Percentiles rank a stretch among this genome's conserved stretches.
These are phyloP conservation scores for Neurospora terricola DNA, from an alignment of 495 filamentous ascomycete species.

Conservation along the genomic window DNA sequence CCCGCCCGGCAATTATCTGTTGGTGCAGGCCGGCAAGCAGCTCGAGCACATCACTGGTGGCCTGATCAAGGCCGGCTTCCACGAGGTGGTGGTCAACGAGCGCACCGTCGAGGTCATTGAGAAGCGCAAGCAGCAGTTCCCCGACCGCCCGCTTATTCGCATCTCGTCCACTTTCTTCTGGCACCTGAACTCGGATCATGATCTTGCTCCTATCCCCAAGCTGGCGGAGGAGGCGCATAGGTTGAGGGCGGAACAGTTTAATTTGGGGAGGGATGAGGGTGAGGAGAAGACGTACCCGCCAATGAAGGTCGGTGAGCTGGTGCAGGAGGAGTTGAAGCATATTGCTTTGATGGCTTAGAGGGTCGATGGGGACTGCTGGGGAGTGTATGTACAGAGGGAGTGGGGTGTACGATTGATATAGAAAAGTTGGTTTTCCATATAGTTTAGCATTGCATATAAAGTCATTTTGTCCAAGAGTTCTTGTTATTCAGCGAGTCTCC, in stretches of 20 bases:
- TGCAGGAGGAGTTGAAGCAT: conserved; percentile 36
- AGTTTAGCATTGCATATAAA: background rate
- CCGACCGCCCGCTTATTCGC: conserved; percentile 34
- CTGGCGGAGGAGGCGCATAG: conserved; percentile 25
- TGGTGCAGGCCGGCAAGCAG: conserved; percentile 45
- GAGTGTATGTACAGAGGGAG: background rate
- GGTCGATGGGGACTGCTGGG: background rate
- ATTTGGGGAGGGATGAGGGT: conserved; percentile 36
- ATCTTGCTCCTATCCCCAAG: conserved; percentile 31
- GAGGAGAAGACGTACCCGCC: conserved; percentile 30
- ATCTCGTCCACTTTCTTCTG: conserved; percentile 44
- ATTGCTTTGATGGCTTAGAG: conserved; percentile 31
- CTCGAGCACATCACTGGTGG: conserved; percentile 43
- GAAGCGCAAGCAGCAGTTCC: conserved; percentile 20
- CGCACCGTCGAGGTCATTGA: conserved; percentile 28
- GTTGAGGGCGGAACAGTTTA: conserved; percentile 30
- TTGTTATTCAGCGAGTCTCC: background rate
- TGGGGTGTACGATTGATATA: background rate
- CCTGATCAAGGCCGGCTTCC: conserved; percentile 42
- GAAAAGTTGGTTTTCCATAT: background rate
- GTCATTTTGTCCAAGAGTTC: background rate
- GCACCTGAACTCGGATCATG: conserved; percentile 38
- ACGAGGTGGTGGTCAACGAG: conserved; percentile 44
- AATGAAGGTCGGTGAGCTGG: conserved; percentile 40
- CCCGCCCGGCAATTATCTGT: conserved; percentile 35